Evolutionary conservation across 2,329 filamentous ascomycete species (phyloP), one percentile per base, ranked within the genome.

Genomic region (Aspergillus uvarum): DNA sequence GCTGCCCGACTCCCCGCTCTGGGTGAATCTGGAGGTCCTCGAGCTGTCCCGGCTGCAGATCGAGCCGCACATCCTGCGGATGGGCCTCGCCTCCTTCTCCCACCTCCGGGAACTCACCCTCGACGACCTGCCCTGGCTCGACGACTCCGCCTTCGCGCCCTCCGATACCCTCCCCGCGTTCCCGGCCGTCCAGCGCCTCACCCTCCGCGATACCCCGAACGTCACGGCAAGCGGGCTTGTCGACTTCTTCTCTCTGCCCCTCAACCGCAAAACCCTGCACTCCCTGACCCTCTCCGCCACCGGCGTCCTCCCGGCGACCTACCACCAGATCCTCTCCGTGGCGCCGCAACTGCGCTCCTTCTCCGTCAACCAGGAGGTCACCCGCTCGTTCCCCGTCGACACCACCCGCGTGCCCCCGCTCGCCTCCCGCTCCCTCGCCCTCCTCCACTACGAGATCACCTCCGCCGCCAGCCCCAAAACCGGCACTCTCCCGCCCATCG

Each of bases 371-470:
- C 82, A 85, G 60, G 81, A 80, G 19, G 84, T 89, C 2, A 74
- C 81, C 1, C 80, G 81, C 19, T 82, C 84, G 0, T 84, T 89
- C 59, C 83, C 85, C 2, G 72, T 83, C 24, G 80, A 83, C 26
- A 29, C 7, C 26, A 8, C 7, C 55, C 71, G 76, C 38, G 69
- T 89, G 2, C 88, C 87, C 1, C 86, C 87, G 0, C 79, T 97
- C 54, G 76, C 83, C 6, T 96, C 91, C 2, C 80, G 78, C 56
- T 88, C 87, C 16, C 83, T 98, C 21, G 79, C 82, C 65, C 89
- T 86, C 2, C 80, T 98, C 14, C 89, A 94, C 67, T 97, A 88
- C 72, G 94, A 97, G 76, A 90, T 98, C 72, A 89, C 86, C 11
- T 76, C 74, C 6, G 60, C 69, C 4, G 79, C 85, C 0, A 85